Evolutionary conservation across 768 basidiomycete genomes (phyloP).

Genomic region (Leccinum rimulosum): DNA sequence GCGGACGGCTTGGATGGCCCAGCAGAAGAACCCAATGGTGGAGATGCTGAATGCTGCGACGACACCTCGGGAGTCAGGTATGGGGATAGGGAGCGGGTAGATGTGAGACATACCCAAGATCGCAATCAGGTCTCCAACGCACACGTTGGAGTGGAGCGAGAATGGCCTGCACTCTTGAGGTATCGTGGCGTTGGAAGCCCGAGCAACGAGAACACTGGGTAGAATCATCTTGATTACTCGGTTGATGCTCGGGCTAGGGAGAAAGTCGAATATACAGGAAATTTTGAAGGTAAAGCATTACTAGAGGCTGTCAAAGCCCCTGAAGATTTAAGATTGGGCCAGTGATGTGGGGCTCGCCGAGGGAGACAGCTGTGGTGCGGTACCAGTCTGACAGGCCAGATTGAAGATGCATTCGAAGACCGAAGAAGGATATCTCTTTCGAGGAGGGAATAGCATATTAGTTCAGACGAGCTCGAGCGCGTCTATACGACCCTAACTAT

Average conservation of each 20-base stretch:
- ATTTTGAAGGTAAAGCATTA: background rate
- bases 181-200: background rate
- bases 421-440: background rate
- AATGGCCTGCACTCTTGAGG: conserved; percentile 17
- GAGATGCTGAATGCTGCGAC: conserved; percentile 15
- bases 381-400: background rate
- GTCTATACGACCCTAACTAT: no score
- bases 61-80: background rate
- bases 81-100: background rate
- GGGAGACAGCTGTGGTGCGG: background rate
- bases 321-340: background rate
- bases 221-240: conserved; percentile 6
- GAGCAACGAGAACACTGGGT: background rate
- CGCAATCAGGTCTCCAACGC: conserved; percentile 22
- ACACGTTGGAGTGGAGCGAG: conserved; percentile 12
- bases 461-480: no score
- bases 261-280: background rate
- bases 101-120: conserved; percentile 20
- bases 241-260: background rate
- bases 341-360: background rate
- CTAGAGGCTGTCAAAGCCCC: background rate
- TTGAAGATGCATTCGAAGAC: background rate
- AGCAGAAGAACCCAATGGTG: conserved; percentile 18
- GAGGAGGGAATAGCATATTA: background rate
- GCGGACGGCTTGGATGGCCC: conserved; percentile 19